phyloP scores from a whole-genome alignment of 2,329 filamentous ascomycete species.

The Bipolaris oryzae region DNA sequence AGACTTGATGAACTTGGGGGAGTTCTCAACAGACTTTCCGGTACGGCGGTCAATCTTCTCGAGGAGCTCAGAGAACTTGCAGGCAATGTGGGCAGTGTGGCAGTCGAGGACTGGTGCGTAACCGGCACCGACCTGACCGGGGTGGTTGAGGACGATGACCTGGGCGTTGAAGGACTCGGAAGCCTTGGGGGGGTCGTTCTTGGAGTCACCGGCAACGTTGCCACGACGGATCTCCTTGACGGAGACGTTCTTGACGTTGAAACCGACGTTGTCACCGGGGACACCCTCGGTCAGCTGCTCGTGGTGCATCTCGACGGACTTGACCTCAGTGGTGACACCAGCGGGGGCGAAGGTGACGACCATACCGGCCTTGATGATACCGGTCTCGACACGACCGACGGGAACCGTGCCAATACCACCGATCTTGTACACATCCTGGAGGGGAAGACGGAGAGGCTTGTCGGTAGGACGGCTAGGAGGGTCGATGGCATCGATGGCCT shows the following conservation, averaged over 20 bases:
- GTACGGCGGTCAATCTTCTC: slow-evolving; percentile 99
- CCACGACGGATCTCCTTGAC: slow-evolving; percentile 99
- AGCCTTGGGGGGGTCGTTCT: slow-evolving; percentile 94
- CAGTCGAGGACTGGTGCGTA: slow-evolving; percentile 99
- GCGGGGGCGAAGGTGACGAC: slow-evolving; percentile 98
- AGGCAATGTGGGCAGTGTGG: slow-evolving; percentile 99
- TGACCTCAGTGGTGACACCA: slow-evolving; percentile 99
- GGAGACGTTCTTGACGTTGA: slow-evolving; percentile 99
- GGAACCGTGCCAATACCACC: slow-evolving; percentile 99
- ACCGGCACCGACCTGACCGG: slow-evolving; percentile 97
- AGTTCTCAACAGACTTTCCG: slow-evolving; percentile 90
- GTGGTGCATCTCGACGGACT: slow-evolving; percentile 99
- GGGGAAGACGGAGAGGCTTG: slow-evolving; percentile 99
- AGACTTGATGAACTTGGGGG: slow-evolving; percentile 99
- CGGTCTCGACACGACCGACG: slow-evolving; percentile 99
- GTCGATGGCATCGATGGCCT: slow-evolving; percentile 98
- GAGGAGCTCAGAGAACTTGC: slow-evolving; percentile 99
- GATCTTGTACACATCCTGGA: slow-evolving; percentile 99
- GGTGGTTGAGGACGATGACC: slow-evolving; percentile 99
- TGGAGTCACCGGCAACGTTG: slow-evolving; percentile 99
- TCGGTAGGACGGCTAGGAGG: slow-evolving; percentile 89
- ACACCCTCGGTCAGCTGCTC: slow-evolving; percentile 95
- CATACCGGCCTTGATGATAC: slow-evolving; percentile 83
- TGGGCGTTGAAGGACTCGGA: slow-evolving; percentile 97
- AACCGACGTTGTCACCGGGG: slow-evolving; percentile 99